phyloP scores from a whole-genome alignment of 139 green algal species.

The Chlorella sp. region DNA sequence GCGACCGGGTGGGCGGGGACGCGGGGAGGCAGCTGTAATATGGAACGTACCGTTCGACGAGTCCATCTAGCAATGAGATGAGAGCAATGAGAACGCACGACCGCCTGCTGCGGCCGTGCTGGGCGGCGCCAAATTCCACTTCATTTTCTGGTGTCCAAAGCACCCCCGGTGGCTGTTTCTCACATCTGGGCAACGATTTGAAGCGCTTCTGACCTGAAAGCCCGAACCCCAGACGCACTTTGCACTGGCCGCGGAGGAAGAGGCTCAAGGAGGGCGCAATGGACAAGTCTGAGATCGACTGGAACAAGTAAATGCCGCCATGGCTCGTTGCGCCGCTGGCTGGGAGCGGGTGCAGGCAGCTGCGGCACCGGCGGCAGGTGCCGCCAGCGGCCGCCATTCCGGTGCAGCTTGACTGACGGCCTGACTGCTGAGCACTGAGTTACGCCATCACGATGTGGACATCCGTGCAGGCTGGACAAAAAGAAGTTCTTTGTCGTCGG shows the following conservation, averaged over 20 bases:
- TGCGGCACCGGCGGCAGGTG: not conserved
- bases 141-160: not conserved
- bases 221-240: not conserved
- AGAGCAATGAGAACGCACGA: too few relatives aligned
- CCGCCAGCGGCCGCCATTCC: not conserved
- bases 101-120: not conserved
- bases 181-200: not conserved
- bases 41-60: too few relatives aligned
- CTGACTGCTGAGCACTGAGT: too few relatives aligned
- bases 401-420: too few relatives aligned
- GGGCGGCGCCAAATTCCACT: not conserved
- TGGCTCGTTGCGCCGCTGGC: not conserved
- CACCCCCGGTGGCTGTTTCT: not conserved
- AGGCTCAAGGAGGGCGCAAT: not conserved
- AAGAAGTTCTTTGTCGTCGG: slow-evolving; percentile 89
- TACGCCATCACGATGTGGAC: not conserved
- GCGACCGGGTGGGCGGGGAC: too few relatives aligned
- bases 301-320: not conserved
- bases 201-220: not conserved
- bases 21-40: too few relatives aligned
- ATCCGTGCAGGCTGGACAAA: slow-evolving; percentile 84
- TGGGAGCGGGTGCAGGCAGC: not conserved
- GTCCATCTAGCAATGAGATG: too few relatives aligned
- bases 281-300: slow-evolving; percentile 16
- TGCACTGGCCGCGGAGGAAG: too few relatives aligned